A percentile compares a stretch with the other conserved stretches of the same genome.
Evolutionary conservation across 148 eudicot species (phyloP).

Genomic region (Nyssa sinensis): DNA sequence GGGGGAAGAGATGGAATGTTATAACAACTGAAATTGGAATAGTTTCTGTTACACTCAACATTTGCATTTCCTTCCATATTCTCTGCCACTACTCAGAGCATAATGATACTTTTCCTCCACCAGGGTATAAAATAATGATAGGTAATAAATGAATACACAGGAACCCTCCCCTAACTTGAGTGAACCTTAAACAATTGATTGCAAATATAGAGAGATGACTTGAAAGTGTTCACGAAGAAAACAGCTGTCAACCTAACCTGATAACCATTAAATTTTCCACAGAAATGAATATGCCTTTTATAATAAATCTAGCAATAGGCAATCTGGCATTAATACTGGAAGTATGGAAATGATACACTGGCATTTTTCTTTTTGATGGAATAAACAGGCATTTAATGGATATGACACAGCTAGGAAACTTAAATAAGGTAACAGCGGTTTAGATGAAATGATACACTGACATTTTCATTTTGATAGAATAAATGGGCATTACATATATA

Average conservation of each 20-base stretch:
- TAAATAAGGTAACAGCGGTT: no score
- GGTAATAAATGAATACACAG: neutral
- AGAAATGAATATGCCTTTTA: neutral
- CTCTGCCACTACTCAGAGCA: neutral
- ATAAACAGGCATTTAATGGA: no score
- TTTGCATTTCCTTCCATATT: neutral
- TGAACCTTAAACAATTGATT: neutral
- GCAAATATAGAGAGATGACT: neutral
- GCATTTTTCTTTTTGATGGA: no score
- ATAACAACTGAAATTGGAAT: no score
- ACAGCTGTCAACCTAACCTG: neutral
- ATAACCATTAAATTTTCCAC: neutral
- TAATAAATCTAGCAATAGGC: no score
- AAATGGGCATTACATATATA: no score
- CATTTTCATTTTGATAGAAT: no score
- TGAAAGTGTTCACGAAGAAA: slow-evolving; percentile 3
- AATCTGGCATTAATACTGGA: no score
- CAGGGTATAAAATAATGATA: neutral
- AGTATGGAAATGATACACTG: no score
- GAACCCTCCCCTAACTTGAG: neutral
- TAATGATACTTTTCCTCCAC: neutral
- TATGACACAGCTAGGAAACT: no score
- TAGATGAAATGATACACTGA: no score
- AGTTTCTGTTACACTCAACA: no score
- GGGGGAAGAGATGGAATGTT: neutral